phyloP scores from a whole-genome alignment of 768 basidiomycete species.

The Leucocoprinus leucothites region DNA sequence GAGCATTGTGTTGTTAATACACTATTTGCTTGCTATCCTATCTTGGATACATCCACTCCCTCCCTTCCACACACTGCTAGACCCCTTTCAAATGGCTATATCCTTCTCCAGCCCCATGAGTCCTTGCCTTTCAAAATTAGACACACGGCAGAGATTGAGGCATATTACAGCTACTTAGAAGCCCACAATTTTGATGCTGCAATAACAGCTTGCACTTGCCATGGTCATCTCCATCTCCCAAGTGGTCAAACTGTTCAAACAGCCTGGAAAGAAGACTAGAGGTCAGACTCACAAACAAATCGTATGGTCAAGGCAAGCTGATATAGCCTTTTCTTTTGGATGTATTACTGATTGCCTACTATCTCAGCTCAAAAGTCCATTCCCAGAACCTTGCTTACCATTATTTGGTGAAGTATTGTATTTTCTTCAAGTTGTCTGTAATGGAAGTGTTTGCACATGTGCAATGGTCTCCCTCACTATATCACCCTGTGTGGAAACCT shows the following conservation, averaged over 20 bases:
- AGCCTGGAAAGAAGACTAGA: slow-evolving; percentile 20
- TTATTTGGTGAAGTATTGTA: slow-evolving; percentile 5
- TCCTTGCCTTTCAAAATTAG: not conserved
- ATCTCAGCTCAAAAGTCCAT: not conserved
- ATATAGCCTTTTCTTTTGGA: not conserved
- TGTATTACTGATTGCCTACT: not conserved
- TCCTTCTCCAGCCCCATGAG: slow-evolving; percentile 18
- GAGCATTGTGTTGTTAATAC: slow-evolving; percentile 20
- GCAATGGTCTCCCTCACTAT: slow-evolving; percentile 1
- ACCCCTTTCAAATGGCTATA: slow-evolving; percentile 11
- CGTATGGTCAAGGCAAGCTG: slow-evolving; percentile 9
- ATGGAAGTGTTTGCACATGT: not conserved
- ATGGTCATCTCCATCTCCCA: slow-evolving; percentile 29
- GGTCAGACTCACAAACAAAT: not conserved
- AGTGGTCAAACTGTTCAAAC: slow-evolving; percentile 29
- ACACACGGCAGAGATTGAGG: not conserved
- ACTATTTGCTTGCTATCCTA: slow-evolving; percentile 14
- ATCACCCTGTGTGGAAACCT: not conserved
- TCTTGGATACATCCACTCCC: not conserved
- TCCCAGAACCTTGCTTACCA: not conserved
- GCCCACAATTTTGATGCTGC: slow-evolving; percentile 14
- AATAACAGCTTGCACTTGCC: slow-evolving; percentile 12
- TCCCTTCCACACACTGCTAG: slow-evolving; percentile 1
- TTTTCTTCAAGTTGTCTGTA: not conserved
- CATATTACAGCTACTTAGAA: not conserved